phyloP scores from a whole-genome alignment of 306 rosid genomes.

The Citrullus mucosospermus region DNA sequence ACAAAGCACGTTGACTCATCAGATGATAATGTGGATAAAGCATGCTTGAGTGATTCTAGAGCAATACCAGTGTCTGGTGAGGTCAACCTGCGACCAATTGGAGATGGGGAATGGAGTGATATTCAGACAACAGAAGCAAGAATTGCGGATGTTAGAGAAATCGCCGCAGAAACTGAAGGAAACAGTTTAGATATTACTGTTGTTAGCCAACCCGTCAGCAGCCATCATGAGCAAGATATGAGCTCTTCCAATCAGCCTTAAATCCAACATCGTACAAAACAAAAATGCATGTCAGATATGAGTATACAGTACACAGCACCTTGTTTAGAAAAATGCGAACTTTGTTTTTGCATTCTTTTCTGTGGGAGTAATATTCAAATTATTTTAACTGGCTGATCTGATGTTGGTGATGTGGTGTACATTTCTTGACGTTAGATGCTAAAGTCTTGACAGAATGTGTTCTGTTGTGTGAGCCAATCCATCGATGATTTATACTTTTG shows the following conservation, averaged over 20 bases:
- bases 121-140: slow-evolving; percentile 89
- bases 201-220: slow-evolving; percentile 55
- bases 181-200: slow-evolving; percentile 90
- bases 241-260: slow-evolving; percentile 36
- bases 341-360: not conserved
- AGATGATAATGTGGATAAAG: slow-evolving; percentile 86
- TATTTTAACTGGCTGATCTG: not conserved
- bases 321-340: slow-evolving; percentile 1
- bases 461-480: slow-evolving; percentile 1
- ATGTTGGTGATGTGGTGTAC: not conserved
- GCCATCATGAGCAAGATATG: slow-evolving; percentile 60
- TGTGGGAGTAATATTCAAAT: not conserved
- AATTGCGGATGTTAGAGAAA: slow-evolving; percentile 89
- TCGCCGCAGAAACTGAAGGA: slow-evolving; percentile 53
- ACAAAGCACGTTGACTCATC: slow-evolving; percentile 87
- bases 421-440: slow-evolving; percentile 6
- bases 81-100: slow-evolving; percentile 44
- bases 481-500: not conserved
- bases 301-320: not conserved
- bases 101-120: slow-evolving; percentile 82
- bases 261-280: not conserved
- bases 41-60: slow-evolving; percentile 79
- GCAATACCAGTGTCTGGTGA: slow-evolving; percentile 53
- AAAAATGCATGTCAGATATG: not conserved
- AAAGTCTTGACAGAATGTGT: not conserved